Percentiles rank a stretch among this genome's conserved stretches.
These are phyloP conservation scores for Curvularia eragrostidis DNA, from an alignment of 2,329 filamentous ascomycete genomes.

Conservation along the genomic window DNA sequence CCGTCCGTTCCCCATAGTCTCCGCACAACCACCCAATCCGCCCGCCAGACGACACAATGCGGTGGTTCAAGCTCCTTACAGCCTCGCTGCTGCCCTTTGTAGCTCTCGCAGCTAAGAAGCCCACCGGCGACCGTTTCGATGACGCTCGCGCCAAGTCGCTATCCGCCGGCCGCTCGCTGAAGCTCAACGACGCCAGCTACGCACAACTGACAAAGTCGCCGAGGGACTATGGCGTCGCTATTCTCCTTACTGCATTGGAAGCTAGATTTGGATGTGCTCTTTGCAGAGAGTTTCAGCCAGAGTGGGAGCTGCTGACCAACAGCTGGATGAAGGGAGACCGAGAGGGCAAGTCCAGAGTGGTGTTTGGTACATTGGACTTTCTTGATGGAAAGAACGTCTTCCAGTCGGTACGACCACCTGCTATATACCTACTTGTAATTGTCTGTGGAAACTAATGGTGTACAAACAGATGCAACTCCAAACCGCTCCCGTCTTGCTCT, in stretches of 20 bases:
- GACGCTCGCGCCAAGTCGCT: constrained; percentile 73
- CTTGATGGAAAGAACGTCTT: constrained; percentile 82
- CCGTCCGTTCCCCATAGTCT: constrained; percentile 28
- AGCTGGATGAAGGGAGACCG: constrained; percentile 90
- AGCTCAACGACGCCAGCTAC: constrained; percentile 79
- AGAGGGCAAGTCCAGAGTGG: constrained; percentile 70
- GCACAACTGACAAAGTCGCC: constrained; percentile 75
- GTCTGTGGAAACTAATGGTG: neutral
- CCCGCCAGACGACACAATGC: constrained; percentile 64
- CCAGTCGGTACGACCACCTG: constrained; percentile 70
- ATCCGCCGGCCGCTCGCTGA: constrained; percentile 67
- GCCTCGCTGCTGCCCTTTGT: constrained; percentile 68
- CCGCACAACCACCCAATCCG: constrained; percentile 23
- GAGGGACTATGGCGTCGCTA: constrained; percentile 80
- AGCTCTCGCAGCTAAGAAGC: constrained; percentile 69
- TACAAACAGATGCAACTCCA: constrained; percentile 84
- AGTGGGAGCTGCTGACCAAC: constrained; percentile 86
- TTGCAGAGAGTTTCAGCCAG: constrained; percentile 89
- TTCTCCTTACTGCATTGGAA: constrained; percentile 88
- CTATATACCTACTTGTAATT: neutral
- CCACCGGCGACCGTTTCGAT: constrained; percentile 69
- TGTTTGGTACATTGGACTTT: constrained; percentile 91
- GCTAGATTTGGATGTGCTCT: constrained; percentile 82
- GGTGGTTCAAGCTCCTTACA: constrained; percentile 66
- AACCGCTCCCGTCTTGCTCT: constrained; percentile 87